These are phyloP conservation scores for Drechslerella dactyloides DNA, from an alignment of 2,329 filamentous ascomycete species.

Conservation along the genomic window DNA sequence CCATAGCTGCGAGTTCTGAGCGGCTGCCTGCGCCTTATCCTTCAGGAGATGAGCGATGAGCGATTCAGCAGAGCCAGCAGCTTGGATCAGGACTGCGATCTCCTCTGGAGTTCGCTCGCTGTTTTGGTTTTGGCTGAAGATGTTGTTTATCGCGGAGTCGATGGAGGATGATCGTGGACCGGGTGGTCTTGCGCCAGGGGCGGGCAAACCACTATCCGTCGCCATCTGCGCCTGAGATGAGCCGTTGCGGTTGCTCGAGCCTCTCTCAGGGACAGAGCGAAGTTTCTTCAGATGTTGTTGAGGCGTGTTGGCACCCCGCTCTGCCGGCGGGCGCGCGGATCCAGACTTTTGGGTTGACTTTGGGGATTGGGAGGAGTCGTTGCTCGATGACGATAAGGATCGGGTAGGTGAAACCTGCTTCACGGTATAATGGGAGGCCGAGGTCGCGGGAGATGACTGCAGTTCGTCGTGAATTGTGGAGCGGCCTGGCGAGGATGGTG, in stretches of 20 bases:
- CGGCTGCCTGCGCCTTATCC: constrained; percentile 85
- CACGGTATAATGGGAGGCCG: constrained; percentile 33
- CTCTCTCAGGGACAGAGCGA: constrained; percentile 52
- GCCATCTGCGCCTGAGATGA: constrained; percentile 47
- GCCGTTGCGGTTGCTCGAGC: constrained; percentile 40
- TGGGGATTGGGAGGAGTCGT: constrained; percentile 44
- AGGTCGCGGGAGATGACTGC: constrained; percentile 16
- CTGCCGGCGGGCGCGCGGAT: constrained; percentile 46
- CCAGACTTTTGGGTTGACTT: constrained; percentile 40
- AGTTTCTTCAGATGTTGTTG: constrained; percentile 53
- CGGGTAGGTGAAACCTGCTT: constrained; percentile 30
- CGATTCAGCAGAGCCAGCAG: constrained; percentile 86
- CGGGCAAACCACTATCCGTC: constrained; percentile 52
- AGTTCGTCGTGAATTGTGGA: constrained; percentile 29
- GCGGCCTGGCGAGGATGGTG: constrained; percentile 38
- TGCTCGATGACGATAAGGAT: constrained; percentile 44
- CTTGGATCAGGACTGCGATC: constrained; percentile 76
- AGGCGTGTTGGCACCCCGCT: constrained; percentile 47
- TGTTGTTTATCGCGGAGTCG: constrained; percentile 81
- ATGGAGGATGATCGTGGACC: constrained; percentile 80
- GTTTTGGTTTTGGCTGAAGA: constrained; percentile 63
- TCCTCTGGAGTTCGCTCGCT: constrained; percentile 71
- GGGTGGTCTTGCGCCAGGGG: constrained; percentile 54
- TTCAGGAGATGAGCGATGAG: constrained; percentile 86
- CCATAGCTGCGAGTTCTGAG: constrained; percentile 94